Percentiles rank a stretch among this genome's conserved stretches.
phyloP scores from a whole-genome alignment of 495 filamentous ascomycete species.

The Lasiosphaeriaceae sp. region DNA sequence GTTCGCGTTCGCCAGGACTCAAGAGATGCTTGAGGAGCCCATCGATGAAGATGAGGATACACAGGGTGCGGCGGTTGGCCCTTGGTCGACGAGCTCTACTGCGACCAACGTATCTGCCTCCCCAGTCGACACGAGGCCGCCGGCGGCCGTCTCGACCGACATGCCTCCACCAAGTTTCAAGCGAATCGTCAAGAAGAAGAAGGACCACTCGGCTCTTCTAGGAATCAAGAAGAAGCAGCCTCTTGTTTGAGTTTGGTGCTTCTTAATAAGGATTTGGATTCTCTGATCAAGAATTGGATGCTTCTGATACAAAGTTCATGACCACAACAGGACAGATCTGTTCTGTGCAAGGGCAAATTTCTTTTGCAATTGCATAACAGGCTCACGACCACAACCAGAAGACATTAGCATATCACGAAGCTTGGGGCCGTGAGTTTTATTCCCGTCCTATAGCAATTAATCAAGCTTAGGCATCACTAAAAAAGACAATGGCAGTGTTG shows the following conservation, averaged over 20 bases:
- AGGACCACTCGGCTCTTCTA: slow-evolving; percentile 63
- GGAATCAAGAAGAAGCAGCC: slow-evolving; percentile 89
- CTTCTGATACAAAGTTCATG: neutral
- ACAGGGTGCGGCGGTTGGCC: slow-evolving; percentile 12
- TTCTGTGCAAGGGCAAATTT: too few species aligned
- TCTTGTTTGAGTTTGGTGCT: slow-evolving; percentile 40
- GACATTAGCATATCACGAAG: too few species aligned
- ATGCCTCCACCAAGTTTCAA: slow-evolving; percentile 69
- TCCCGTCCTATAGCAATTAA: too few species aligned
- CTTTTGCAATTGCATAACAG: too few species aligned
- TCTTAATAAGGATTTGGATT: too few species aligned
- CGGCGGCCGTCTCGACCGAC: slow-evolving; percentile 21
- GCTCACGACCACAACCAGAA: too few species aligned
- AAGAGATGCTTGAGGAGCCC: slow-evolving; percentile 43
- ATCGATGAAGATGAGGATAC: slow-evolving; percentile 34
- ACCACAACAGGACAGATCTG: too few species aligned
- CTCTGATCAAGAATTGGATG: neutral
- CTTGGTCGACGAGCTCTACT: neutral
- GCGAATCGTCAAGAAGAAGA: slow-evolving; percentile 77
- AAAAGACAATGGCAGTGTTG: too few species aligned
- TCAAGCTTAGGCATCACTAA: too few species aligned
- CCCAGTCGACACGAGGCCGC: slow-evolving; percentile 22
- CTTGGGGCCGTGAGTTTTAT: too few species aligned
- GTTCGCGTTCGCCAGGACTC: slow-evolving; percentile 56
- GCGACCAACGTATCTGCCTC: slow-evolving; percentile 32